A percentile compares a stretch with the other conserved stretches of the same genome.
Conservation (phyloP, 2,329 filamentous ascomycete species). For the Diaporthe helianthi region DNA sequence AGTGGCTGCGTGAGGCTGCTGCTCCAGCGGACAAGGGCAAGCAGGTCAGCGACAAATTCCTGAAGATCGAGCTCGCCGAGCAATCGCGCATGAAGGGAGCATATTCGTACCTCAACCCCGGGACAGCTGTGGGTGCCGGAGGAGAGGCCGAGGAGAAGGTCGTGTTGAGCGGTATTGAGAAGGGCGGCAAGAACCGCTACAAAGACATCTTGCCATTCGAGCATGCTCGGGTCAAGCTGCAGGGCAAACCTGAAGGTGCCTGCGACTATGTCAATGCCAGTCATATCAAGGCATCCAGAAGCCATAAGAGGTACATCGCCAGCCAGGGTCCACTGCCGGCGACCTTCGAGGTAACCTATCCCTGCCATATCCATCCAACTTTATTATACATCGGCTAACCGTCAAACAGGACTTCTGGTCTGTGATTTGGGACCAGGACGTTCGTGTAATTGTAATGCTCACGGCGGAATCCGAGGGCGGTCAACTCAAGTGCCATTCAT, state of each 20-base stretch:
- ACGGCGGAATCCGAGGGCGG: slow-evolving; percentile 94
- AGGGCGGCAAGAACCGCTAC: slow-evolving; percentile 94
- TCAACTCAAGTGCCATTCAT: slow-evolving; percentile 92
- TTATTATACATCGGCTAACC: slow-evolving; percentile 37
- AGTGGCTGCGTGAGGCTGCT: slow-evolving; percentile 77
- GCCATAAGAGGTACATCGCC: slow-evolving; percentile 93
- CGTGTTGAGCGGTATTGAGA: slow-evolving; percentile 90
- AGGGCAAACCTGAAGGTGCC: slow-evolving; percentile 67
- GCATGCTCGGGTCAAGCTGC: slow-evolving; percentile 84
- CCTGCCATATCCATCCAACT: not conserved
- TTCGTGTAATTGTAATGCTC: slow-evolving; percentile 93
- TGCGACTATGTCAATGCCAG: slow-evolving; percentile 98
- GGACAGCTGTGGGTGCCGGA: slow-evolving; percentile 42
- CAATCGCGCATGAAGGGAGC: slow-evolving; percentile 92
- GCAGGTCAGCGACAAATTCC: slow-evolving; percentile 80
- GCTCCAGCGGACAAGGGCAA: slow-evolving; percentile 76
- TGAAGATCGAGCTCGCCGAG: slow-evolving; percentile 83
- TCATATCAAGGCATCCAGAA: slow-evolving; percentile 78
- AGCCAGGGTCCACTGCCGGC: slow-evolving; percentile 92
- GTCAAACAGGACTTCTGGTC: slow-evolving; percentile 90
- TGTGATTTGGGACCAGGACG: slow-evolving; percentile 95
- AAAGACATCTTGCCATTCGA: slow-evolving; percentile 98
- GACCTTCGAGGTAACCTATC: slow-evolving; percentile 80
- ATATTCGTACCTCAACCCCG: slow-evolving; percentile 58
- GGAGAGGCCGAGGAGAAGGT: slow-evolving; percentile 50